Evolutionary conservation across 306 rosid species (phyloP).

Genomic region (Crotalaria pallida): DNA sequence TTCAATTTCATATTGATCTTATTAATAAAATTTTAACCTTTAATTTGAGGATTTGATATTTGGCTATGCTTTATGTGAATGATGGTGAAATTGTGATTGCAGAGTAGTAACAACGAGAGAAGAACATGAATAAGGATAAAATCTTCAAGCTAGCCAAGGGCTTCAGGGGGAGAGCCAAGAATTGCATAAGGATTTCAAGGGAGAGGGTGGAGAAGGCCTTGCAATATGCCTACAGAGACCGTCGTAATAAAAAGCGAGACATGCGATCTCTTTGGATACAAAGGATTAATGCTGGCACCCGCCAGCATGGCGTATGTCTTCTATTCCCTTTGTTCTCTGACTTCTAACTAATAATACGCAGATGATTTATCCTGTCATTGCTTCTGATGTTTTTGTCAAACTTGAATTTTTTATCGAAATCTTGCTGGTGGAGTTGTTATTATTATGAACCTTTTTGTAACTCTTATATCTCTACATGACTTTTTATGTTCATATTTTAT

Average conservation of each 20-base stretch:
- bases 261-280: conserved; percentile 97
- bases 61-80: not conserved
- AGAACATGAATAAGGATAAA: conserved; percentile 73
- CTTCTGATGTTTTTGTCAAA: not conserved
- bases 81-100: conserved; percentile 4
- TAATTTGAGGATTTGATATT: not conserved
- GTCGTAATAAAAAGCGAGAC: conserved; percentile 93
- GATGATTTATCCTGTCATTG: not conserved
- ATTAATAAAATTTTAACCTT: not conserved
- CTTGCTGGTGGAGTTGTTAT: not conserved
- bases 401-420: not conserved
- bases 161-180: conserved; percentile 94
- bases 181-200: conserved; percentile 91
- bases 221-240: conserved; percentile 95
- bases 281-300: conserved; percentile 92
- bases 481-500: not conserved
- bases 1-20: not conserved
- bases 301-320: conserved; percentile 71
- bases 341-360: not conserved
- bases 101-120: not conserved
- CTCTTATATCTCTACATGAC: not conserved
- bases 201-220: conserved; percentile 98
- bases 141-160: conserved; percentile 92
- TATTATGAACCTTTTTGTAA: not conserved
- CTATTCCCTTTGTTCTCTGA: not conserved